phyloP scores from a whole-genome alignment of 1,139 yeast genomes.

The Pichia sp. region DNA sequence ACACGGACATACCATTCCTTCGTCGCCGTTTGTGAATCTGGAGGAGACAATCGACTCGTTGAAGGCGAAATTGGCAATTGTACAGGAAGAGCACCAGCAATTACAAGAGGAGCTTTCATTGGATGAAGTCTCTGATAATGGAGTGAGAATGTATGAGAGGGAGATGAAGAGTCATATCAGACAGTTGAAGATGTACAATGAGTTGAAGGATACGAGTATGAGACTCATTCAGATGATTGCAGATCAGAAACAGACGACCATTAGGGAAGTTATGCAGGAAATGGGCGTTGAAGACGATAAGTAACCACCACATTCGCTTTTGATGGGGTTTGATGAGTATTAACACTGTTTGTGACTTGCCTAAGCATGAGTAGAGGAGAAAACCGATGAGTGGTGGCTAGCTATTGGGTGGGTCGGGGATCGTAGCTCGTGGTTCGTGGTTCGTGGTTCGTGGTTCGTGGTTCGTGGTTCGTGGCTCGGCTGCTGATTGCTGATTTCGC shows the following conservation, averaged over 20 bases:
- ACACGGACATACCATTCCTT: no score
- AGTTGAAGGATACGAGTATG: constrained; percentile 43
- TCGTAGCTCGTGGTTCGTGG: no score
- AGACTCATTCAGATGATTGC: constrained; percentile 45
- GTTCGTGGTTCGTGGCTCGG: no score
- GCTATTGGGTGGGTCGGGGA: no score
- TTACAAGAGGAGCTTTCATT: constrained; percentile 2
- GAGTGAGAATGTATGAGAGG: constrained; percentile 1
- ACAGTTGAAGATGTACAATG: constrained; percentile 33
- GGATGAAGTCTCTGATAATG: not conserved
- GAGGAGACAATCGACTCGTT: constrained; percentile 1
- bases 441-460: no score
- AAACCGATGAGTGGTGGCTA: not conserved
- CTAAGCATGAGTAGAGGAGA: no score
- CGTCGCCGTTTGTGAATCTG: no score
- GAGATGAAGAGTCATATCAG: constrained; percentile 31
- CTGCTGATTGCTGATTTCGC: no score
- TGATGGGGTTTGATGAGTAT: no score
- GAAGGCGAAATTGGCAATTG: not conserved
- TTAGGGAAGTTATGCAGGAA: constrained; percentile 35
- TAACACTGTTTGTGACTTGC: no score
- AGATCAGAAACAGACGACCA: constrained; percentile 37
- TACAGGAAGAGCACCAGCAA: constrained; percentile 4
- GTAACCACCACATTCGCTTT: not conserved
- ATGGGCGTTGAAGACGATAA: constrained; percentile 21